phyloP scores from a whole-genome alignment of 2,329 filamentous ascomycete species.

The Colletotrichum kahawae region DNA sequence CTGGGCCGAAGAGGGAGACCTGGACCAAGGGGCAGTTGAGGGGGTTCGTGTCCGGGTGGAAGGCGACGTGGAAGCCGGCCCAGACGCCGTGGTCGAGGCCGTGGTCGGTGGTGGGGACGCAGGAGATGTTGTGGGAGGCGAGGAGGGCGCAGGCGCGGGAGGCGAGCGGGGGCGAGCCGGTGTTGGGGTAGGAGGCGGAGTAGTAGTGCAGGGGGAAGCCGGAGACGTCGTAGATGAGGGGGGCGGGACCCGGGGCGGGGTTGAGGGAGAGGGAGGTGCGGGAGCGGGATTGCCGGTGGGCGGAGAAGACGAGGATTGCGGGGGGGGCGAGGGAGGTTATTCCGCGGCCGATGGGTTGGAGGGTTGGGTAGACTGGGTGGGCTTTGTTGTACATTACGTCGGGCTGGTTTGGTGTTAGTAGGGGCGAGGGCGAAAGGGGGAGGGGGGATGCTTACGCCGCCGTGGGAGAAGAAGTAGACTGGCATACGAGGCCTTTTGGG shows the following conservation, averaged over 20 bases:
- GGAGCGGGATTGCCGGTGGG: conserved; percentile 72
- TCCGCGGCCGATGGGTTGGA: conserved; percentile 70
- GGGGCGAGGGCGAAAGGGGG: not conserved
- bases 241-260: conserved; percentile 61
- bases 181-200: conserved; percentile 68
- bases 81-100: conserved; percentile 81
- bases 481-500: conserved; percentile 31
- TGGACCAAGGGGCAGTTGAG: conserved; percentile 73
- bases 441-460: conserved; percentile 43
- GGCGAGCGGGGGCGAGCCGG: conserved; percentile 65
- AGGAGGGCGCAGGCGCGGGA: conserved; percentile 61
- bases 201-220: conserved; percentile 76
- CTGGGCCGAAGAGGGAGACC: conserved; percentile 69
- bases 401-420: conserved; percentile 45
- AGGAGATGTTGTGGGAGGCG: conserved; percentile 60
- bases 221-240: conserved; percentile 78
- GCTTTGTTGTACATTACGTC: conserved; percentile 71
- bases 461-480: conserved; percentile 57
- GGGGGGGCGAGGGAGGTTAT: conserved; percentile 75
- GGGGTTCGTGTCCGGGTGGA: conserved; percentile 65
- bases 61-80: conserved; percentile 69
- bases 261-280: conserved; percentile 67
- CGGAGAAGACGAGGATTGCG: conserved; percentile 77
- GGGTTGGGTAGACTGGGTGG: conserved; percentile 70
- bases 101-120: conserved; percentile 59